Base-by-base conservation (phyloP, 139 green algal genomes). In the Yamagishiella unicocca region DNA sequence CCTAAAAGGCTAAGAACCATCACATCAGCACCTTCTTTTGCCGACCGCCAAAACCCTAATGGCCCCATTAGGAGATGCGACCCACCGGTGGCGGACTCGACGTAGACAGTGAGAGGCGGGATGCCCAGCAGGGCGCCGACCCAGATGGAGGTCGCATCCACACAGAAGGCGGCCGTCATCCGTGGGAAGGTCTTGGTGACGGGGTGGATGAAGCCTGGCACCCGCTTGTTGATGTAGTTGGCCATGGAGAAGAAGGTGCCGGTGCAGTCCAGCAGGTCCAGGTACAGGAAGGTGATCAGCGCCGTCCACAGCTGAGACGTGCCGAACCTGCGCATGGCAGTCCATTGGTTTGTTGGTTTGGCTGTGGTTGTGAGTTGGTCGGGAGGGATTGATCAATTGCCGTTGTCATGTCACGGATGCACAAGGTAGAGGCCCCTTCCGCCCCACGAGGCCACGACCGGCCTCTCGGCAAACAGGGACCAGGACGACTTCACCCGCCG, bases 161-260 rank as follows among this genome's bases (percentile, higher is more conserved):
- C 85, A 31, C 54, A 89, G 75, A 89, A 92, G 29, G 75, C 89
- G 8, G 4, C 2, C 4, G 82, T 81, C 67, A 87, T 87, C 35
- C 82, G 24, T 2, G 82, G 82, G 25, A 87, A 87, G 45, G 25
- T 33, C 67, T 87, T 87, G 50, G 58, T 79, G 61, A 91, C 84
- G 0, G 93, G 89, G 68, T 94, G 68, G 24, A 97, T 77, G 85
- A 97, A 98, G 71, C 93, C 85, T 0, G 85, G 89, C 17, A 96
- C 91, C 24, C 85, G 88, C 67, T 94, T 92, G 78, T 95, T 93
- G 53, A 97, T 88, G 55, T 96, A 92, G 66, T 92, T 91, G 31
- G 96, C 94, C 93, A 98, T 97, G 62, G 92, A 93, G 72, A 94
- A 95, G 54, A 98, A 92, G 8, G 93, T 96, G 67, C 94, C 95